Conservation (phyloP, 2,329 filamentous ascomycete genomes). For the Colletotrichum sp. region DNA sequence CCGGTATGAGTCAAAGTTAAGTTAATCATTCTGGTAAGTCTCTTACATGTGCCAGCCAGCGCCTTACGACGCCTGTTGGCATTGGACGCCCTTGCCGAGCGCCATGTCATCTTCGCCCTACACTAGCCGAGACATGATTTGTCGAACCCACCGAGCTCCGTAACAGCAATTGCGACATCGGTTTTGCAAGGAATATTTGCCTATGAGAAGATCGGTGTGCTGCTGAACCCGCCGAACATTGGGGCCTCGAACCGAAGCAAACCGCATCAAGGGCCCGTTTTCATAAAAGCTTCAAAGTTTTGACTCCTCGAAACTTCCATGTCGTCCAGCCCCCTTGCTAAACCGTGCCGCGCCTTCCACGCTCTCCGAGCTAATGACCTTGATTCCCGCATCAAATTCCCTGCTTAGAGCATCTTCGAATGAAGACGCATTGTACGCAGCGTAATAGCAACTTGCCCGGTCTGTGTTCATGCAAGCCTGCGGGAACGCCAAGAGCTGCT, state of each 20-base stretch:
- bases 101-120: background rate
- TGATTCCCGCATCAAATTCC: slow-evolving; percentile 50
- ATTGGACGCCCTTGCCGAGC: background rate
- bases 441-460: slow-evolving; percentile 52
- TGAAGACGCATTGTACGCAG: slow-evolving; percentile 49
- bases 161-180: background rate
- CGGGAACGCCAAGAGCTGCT: slow-evolving; percentile 52
- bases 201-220: background rate
- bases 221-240: background rate
- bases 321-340: background rate
- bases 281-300: background rate
- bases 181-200: background rate
- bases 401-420: slow-evolving; percentile 55
- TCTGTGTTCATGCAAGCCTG: slow-evolving; percentile 58
- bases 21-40: background rate
- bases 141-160: background rate
- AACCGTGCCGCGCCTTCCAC: slow-evolving; percentile 23
- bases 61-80: background rate
- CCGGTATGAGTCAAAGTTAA: background rate
- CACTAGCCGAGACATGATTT: background rate
- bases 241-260: background rate
- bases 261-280: background rate
- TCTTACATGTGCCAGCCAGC: background rate
- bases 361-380: slow-evolving; percentile 48
- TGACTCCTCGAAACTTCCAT: background rate